phyloP scores from a whole-genome alignment of 2,329 filamentous ascomycete genomes.

The Xylaria sp. region DNA sequence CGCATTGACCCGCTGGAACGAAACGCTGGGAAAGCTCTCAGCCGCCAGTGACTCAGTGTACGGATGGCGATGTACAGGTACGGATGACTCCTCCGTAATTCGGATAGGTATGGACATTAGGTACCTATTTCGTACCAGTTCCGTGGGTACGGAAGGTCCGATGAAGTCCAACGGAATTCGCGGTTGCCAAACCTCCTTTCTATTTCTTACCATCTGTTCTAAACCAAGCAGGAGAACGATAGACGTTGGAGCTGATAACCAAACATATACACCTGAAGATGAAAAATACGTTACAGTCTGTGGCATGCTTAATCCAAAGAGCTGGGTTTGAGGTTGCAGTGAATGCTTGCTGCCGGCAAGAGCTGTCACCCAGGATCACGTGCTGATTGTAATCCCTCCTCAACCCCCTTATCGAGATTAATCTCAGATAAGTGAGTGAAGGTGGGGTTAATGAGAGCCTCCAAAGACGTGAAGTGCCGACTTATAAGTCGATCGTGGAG shows the following conservation, averaged over 20 bases:
- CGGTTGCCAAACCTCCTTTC: too few relatives aligned
- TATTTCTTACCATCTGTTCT: too few relatives aligned
- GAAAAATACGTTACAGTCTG: too few relatives aligned
- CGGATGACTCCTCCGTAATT: too few relatives aligned
- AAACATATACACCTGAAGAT: too few relatives aligned
- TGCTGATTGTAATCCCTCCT: neutral
- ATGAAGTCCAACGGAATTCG: too few relatives aligned
- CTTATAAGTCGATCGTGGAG: neutral
- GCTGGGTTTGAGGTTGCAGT: neutral
- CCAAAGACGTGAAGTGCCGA: neutral
- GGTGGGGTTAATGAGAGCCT: neutral
- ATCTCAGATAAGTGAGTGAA: neutral
- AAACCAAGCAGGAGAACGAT: too few relatives aligned
- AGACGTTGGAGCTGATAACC: too few relatives aligned
- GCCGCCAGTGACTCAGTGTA: neutral
- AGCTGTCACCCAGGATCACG: neutral
- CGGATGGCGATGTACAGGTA: neutral
- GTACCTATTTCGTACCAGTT: too few relatives aligned
- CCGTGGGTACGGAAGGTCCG: too few relatives aligned
- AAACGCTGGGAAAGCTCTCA: neutral
- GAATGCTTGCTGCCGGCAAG: too few relatives aligned
- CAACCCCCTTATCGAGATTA: neutral
- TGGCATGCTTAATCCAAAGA: neutral
- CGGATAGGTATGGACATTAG: too few relatives aligned
- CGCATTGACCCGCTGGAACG: neutral